Evolutionary conservation across 75 land plant genomes (phyloP).

Genomic region (Cryptomeria japonica): DNA sequence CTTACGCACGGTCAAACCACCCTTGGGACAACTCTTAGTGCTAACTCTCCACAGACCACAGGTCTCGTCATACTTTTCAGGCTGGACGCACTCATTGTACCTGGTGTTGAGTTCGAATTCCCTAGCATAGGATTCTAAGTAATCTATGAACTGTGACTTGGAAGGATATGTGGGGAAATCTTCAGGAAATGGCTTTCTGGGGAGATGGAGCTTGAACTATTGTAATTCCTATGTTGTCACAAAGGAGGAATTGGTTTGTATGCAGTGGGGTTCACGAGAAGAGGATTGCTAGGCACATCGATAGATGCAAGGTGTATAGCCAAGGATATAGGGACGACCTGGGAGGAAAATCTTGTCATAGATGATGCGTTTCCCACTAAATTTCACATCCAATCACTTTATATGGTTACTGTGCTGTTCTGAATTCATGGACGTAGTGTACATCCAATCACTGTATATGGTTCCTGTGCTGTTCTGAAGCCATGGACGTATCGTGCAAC

Average conservation of each 20-base stretch:
- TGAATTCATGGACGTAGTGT: not conserved
- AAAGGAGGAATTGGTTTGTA: constrained; percentile 36
- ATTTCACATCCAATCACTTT: not conserved
- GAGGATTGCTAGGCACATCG: constrained; percentile 30
- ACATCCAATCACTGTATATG: no score
- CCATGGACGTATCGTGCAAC: not conserved
- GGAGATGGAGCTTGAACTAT: constrained; percentile 63
- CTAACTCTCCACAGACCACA: no score
- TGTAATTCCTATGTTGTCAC: constrained; percentile 60
- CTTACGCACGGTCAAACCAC: no score
- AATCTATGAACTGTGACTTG: constrained; percentile 58
- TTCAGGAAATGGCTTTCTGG: no score
- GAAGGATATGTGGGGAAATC: no score
- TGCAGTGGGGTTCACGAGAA: constrained; percentile 36
- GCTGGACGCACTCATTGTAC: constrained; percentile 66
- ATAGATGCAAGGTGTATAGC: constrained; percentile 33
- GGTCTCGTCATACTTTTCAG: no score
- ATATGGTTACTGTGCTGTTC: not conserved
- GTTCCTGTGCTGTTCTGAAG: no score
- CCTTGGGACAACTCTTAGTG: no score
- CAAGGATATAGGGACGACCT: constrained; percentile 27
- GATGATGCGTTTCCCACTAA: constrained; percentile 22
- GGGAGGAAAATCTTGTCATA: constrained; percentile 25
- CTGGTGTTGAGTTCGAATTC: constrained; percentile 45
- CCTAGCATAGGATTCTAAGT: constrained; percentile 60